phyloP scores from a whole-genome alignment of 192 early-diverging fungal species.

The Linnemannia exigua region DNA sequence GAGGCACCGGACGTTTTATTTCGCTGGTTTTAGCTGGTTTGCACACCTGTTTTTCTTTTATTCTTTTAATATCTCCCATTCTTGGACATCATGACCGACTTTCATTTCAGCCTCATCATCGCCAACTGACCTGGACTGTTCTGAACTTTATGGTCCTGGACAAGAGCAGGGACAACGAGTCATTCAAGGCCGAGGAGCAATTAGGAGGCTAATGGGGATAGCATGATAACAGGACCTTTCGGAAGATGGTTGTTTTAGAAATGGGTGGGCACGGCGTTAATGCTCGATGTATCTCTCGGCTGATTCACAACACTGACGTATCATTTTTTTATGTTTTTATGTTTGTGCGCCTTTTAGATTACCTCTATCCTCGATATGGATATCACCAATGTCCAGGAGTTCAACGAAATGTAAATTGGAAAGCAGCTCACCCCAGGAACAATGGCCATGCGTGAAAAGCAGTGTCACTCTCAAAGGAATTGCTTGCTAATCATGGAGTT shows the following conservation, averaged over 20 bases:
- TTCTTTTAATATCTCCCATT: slow-evolving; percentile 3
- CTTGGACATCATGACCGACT: background rate
- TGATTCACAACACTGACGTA: slow-evolving; percentile 15
- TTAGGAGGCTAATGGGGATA: background rate
- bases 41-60: background rate
- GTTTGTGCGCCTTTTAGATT: slow-evolving; percentile 67
- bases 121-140: background rate
- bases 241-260: background rate
- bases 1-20: background rate
- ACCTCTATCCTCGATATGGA: slow-evolving; percentile 92
- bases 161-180: background rate
- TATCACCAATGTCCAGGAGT: slow-evolving; percentile 86
- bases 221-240: background rate
- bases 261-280: background rate
- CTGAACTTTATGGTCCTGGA: background rate
- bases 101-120: background rate
- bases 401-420: slow-evolving; percentile 86
- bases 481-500: background rate
- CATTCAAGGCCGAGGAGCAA: background rate
- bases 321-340: background rate
- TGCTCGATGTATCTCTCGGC: background rate
- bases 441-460: background rate
- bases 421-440: background rate
- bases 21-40: no score
- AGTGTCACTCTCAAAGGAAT: background rate